These are phyloP conservation scores for Lentithecium fluviatile DNA, from an alignment of 495 filamentous ascomycete genomes.

Conservation along the genomic window DNA sequence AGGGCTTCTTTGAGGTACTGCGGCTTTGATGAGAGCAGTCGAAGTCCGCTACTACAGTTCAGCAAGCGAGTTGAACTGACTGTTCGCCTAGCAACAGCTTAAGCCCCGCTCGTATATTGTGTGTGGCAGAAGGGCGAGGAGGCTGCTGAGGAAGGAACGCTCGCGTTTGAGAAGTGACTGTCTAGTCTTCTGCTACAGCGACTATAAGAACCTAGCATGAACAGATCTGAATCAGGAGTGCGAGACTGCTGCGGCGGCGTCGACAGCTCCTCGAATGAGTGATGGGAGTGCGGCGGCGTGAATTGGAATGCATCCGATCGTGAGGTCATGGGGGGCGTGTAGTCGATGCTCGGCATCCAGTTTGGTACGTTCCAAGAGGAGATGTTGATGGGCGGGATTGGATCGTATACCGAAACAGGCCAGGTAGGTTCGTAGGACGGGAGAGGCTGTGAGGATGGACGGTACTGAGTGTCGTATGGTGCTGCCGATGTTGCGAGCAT, in stretches of 20 bases:
- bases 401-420: conserved; percentile 9
- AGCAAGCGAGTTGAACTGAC: too few relatives aligned
- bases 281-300: conserved; percentile 12
- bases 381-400: conserved; percentile 1
- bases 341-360: conserved; percentile 22
- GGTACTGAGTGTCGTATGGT: conserved; percentile 13
- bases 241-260: conserved; percentile 12
- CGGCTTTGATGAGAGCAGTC: too few relatives aligned
- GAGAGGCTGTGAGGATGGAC: conserved; percentile 11
- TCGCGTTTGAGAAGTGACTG: neutral
- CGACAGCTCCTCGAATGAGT: conserved; percentile 7
- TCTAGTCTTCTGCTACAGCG: neutral
- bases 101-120: too few relatives aligned
- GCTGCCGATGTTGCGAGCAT: conserved; percentile 6
- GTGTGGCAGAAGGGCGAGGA: too few relatives aligned
- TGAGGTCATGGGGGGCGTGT: neutral
- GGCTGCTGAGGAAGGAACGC: too few relatives aligned
- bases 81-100: too few relatives aligned
- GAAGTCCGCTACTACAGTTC: too few relatives aligned
- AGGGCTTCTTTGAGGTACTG: too few relatives aligned
- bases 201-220: conserved; percentile 13
- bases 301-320: conserved; percentile 1
- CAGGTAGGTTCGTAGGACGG: conserved; percentile 2
- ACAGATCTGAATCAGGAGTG: conserved; percentile 7
- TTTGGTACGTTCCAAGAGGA: conserved; percentile 16